A percentile compares a stretch with the other conserved stretches of the same genome.
Conservation (phyloP, 108 stramenopile species). For the Nitzschia sp. region DNA sequence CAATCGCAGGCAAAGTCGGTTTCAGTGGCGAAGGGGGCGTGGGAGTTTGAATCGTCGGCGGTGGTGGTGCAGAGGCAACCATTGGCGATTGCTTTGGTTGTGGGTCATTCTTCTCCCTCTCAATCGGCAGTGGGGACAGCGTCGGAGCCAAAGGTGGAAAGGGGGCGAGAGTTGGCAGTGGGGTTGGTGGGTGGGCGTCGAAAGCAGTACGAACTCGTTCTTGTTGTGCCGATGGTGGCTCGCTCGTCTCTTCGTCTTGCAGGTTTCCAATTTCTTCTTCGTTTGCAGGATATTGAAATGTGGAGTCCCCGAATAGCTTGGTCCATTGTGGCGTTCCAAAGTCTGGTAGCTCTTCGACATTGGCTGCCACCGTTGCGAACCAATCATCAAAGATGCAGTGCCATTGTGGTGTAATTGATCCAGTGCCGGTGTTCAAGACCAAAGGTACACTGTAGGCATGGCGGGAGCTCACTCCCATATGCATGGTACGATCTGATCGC, state of each 20-base stretch:
- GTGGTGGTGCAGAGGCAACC: not conserved
- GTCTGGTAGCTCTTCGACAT: not conserved
- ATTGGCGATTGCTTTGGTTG: not conserved
- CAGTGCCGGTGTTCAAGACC: too few species aligned
- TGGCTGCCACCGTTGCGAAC: slow-evolving; percentile 44
- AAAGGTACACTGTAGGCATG: slow-evolving; percentile 35
- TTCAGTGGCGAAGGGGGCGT: too few species aligned
- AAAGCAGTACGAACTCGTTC: not conserved
- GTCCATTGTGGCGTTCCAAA: slow-evolving; percentile 7
- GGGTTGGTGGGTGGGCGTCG: not conserved
- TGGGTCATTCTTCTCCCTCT: too few species aligned
- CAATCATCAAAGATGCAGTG: slow-evolving; percentile 52
- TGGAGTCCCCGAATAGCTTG: slow-evolving; percentile 26
- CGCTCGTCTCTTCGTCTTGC: not conserved
- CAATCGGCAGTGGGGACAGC: too few species aligned
- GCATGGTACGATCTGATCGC: slow-evolving; percentile 16
- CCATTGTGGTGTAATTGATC: slow-evolving; percentile 36
- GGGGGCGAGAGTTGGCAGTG: not conserved
- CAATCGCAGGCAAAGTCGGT: too few species aligned
- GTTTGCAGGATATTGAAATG: slow-evolving; percentile 12
- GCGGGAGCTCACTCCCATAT: not conserved
- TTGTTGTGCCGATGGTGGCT: not conserved
- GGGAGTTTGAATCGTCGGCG: too few species aligned
- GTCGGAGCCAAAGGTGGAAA: not conserved
- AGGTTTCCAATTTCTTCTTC: not conserved